Conservation (phyloP, 345 rosid genomes). For the Gossypium longicalyx region DNA sequence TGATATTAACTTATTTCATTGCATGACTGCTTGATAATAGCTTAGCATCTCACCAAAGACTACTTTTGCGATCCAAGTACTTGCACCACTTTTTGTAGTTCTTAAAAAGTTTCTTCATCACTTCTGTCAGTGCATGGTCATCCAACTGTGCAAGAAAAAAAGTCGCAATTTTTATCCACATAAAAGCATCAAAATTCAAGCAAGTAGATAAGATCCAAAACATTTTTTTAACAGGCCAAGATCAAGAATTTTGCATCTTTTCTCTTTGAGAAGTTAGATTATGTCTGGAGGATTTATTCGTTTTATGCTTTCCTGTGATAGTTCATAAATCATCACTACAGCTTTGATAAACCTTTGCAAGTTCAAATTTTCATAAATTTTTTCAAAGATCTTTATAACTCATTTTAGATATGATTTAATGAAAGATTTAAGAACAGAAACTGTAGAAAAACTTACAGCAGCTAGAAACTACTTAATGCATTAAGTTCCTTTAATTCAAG, state of each 20-base stretch:
- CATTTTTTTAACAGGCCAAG: not conserved
- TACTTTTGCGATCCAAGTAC: conserved; percentile 90
- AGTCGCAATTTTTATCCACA: not conserved
- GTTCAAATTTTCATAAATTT: not conserved
- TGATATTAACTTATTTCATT: not conserved
- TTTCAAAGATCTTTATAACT: not conserved
- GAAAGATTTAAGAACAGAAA: not conserved
- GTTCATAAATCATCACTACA: not conserved
- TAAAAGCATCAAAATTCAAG: not conserved
- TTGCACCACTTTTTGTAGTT: conserved; percentile 99
- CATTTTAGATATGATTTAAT: not conserved
- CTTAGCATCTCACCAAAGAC: conserved; percentile 77
- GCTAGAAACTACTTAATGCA: not conserved
- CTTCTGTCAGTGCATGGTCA: conserved; percentile 89
- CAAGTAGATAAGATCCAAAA: not conserved
- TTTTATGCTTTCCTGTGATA: not conserved
- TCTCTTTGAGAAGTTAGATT: not conserved
- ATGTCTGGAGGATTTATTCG: not conserved
- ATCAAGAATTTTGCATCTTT: not conserved
- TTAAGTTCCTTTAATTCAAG: not conserved
- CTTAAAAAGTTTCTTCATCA: conserved; percentile 99
- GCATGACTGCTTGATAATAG: not conserved
- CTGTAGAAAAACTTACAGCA: not conserved
- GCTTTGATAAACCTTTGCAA: not conserved
- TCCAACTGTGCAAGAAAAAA: conserved; percentile 55